Base-by-base conservation (phyloP, 257 asterid species). In the Parsonsia alboflavescens region DNA sequence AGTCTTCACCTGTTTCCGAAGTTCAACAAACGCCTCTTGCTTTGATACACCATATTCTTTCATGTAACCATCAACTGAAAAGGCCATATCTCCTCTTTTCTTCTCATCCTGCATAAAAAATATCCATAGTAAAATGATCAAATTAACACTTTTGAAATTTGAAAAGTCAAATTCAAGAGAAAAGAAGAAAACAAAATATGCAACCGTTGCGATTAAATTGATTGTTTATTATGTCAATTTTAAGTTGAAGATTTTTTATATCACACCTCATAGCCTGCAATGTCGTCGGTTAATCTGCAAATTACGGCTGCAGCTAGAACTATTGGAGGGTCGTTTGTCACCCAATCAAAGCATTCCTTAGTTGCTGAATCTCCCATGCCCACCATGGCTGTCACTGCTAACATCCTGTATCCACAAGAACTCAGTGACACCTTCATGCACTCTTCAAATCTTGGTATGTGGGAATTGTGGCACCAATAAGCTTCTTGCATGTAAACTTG, bases 401-500 rank as follows among this genome's bases (percentile, higher is more conserved):
- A 4, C 61, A 54, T 21, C 61, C 6, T 21, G 12, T 21, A 54
- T 21, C 30, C 61, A 54, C 5, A 54, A 6, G 61, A 54, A 13
- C 1, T 9, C 3, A 54, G 28, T 21, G 61, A 54, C 28, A 54
- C 61, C 61, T 21, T 54, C 28, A 54, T 54, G 61, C 28, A 54
- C 61, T 54, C 61, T 4, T 21, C 24, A 21, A 54, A 21, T 2
- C 12, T 21, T n/a, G 61, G 61, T 54, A 54, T 4, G 4, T 54
- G 11, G 0, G 2, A 0, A 11, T 54, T 54, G 5, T 54, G 61
- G 4, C 26, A 54, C 61, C 61, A 54, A 54, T 54, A 21, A 54
- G 61, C 30, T 54, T 83, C 86, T 44, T 83, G 44, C 10, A 64
- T 73, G 42, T 78, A 86, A 6, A 83, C 82, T 16, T 7, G 26